Evolutionary conservation across 306 rosid species (phyloP).

Genomic region (Dicorynia guianensis): DNA sequence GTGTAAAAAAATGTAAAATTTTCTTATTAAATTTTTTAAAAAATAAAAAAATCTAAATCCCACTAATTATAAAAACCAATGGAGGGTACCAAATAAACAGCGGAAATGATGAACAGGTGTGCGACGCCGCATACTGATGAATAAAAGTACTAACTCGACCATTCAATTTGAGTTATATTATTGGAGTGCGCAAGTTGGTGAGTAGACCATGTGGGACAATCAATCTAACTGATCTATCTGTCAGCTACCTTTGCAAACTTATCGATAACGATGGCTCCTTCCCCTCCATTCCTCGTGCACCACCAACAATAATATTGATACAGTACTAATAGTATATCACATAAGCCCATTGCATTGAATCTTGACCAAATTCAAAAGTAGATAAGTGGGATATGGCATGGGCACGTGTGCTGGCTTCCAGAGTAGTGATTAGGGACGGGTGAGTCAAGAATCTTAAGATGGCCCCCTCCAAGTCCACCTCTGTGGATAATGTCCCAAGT

Average conservation of each 20-base stretch:
- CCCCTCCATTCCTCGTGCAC: no score
- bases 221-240: neutral
- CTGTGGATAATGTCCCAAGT: no score
- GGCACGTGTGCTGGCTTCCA: neutral
- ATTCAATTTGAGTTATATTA: conserved; percentile 26
- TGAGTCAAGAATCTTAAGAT: no score
- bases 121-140: conserved; percentile 34
- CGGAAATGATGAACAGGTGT: conserved; percentile 25
- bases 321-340: no score
- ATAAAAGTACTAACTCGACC: conserved; percentile 13
- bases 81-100: conserved; percentile 12
- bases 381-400: neutral
- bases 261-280: neutral
- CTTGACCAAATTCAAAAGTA: neutral
- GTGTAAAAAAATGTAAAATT: no score
- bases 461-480: no score
- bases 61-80: neutral
- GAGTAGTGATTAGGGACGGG: no score
- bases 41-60: no score
- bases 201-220: neutral
- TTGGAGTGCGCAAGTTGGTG: conserved; percentile 8
- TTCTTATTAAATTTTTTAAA: no score
- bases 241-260: neutral
- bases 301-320: no score
- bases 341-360: no score